Conservation (phyloP, 176 grass and related monocot genomes). For the Stipa capillata region DNA sequence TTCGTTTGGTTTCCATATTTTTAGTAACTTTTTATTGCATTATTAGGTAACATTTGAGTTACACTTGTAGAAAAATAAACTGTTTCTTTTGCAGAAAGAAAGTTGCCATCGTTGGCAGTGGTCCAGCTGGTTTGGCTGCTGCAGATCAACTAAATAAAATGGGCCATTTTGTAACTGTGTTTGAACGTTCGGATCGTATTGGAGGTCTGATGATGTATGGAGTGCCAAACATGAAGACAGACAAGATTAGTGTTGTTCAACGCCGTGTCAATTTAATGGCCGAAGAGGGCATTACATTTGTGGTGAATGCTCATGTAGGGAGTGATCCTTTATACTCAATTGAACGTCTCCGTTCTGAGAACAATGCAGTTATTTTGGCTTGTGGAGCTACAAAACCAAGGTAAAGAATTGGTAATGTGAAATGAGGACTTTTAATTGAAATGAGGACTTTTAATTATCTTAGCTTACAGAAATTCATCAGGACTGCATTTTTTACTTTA, state of each 20-base stretch:
- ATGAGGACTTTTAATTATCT: background rate
- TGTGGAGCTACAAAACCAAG: constrained; percentile 93
- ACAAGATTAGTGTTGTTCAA: constrained; percentile 76
- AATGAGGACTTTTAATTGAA: no score
- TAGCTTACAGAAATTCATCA: background rate
- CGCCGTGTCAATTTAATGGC: constrained; percentile 95
- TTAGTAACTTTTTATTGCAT: background rate
- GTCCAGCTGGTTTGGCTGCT: constrained; percentile 85
- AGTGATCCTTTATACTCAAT: constrained; percentile 69
- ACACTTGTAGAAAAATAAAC: background rate
- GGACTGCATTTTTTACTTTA: no score
- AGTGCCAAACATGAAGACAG: constrained; percentile 99
- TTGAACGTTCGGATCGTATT: constrained; percentile 87
- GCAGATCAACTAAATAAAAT: constrained; percentile 98
- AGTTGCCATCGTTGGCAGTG: constrained; percentile 89
- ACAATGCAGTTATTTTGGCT: constrained; percentile 79
- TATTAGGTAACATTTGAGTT: constrained; percentile 19
- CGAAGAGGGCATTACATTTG: constrained; percentile 84
- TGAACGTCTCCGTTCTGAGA: constrained; percentile 52
- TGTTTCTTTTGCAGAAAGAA: constrained; percentile 62
- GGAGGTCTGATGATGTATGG: constrained; percentile 99
- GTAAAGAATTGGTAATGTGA: constrained; percentile 27
- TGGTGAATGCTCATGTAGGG: constrained; percentile 79
- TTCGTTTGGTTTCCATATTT: background rate
- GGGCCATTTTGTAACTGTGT: constrained; percentile 95